Base-by-base conservation (phyloP, 176 grass and related monocot genomes). In the Eleusine indica region DNA sequence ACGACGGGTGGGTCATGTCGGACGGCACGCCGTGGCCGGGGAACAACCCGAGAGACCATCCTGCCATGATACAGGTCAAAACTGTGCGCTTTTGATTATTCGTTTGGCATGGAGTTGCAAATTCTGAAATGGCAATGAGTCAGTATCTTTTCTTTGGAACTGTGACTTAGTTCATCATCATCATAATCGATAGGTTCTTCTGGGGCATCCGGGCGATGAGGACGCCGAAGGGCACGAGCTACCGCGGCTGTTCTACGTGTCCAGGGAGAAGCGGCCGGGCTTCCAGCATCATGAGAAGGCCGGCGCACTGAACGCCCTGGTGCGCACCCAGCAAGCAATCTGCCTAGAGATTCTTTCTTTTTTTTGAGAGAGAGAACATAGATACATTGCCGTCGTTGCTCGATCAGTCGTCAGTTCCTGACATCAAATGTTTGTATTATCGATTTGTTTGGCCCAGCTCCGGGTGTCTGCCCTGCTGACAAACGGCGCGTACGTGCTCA, bases 21-120 rank as follows among this genome's bases (percentile, higher is more conserved):
- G 92, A 91, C 83, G 92, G 92, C 80, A 85, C 92, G 68, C 84
- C 87, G 62, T 91, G 92, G 92, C 89, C 87, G 25, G 89, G 92
- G 40, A 91, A 91, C 88, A 87, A 91, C 38, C 41, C 89, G 15
- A 91, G 87, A 53, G 92, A 91, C 74, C 92, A 94, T 47, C 89
- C 92, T 42, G 92, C 84, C 42, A 89, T 94, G 89, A 83, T 94
- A 21, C 92, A 94, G 92, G 86, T 84, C 3, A 76, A 44, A 71
- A 29, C 11, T 2, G 11, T 15, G 42, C 1, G 19, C 7, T 4
- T 13, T 44, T 44, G 1, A 2, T 58, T 1, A 58, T 58, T 7
- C 6, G 5, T n/a, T 1, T 8, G 19, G n/a, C 52, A 25, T 25
- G 25, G 25, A 25, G 25, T 35, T 35, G 32, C 2, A 35, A 35